Conservation (phyloP, 345 rosid genomes). For the Cardamine occulta region DNA sequence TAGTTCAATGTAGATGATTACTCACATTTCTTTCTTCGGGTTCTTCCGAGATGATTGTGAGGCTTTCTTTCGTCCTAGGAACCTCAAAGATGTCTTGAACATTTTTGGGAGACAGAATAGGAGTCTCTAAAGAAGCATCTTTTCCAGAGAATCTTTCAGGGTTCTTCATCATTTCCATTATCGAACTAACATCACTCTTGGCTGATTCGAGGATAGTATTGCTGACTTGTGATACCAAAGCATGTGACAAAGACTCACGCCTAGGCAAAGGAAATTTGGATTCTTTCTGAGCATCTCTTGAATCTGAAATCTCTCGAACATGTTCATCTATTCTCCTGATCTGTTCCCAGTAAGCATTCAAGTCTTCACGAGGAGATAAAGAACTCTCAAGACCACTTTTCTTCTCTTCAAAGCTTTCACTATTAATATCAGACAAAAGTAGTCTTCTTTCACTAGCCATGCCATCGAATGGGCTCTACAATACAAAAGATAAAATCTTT, state of each 20-base stretch:
- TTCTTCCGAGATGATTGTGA: constrained; percentile 48
- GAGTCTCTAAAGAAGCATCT: constrained; percentile 29
- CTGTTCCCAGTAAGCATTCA: constrained; percentile 61
- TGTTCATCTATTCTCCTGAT: constrained; percentile 57
- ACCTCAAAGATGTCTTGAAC: constrained; percentile 77
- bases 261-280: constrained; percentile 39
- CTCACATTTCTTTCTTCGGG: constrained; percentile 34
- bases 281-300: constrained; percentile 41
- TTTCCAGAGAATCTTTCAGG: constrained; percentile 29
- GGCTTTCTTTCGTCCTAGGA: constrained; percentile 46
- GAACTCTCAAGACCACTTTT: constrained; percentile 40
- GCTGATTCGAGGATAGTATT: constrained; percentile 40
- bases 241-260: constrained; percentile 49
- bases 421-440: constrained; percentile 25
- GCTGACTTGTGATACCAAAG: constrained; percentile 47
- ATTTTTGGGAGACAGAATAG: constrained; percentile 32
- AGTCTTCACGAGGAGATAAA: constrained; percentile 49
- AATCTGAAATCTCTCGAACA: constrained; percentile 55
- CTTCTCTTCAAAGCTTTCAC: constrained; percentile 42
- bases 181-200: constrained; percentile 30
- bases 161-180: constrained; percentile 45
- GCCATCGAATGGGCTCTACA: constrained; percentile 41
- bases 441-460: constrained; percentile 25
- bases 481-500: not conserved
- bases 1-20: not conserved